Percentiles rank a stretch among this genome's conserved stretches.
Evolutionary conservation across 2,329 filamentous ascomycete species (phyloP).

Genomic region (Rutstroemia sp.): DNA sequence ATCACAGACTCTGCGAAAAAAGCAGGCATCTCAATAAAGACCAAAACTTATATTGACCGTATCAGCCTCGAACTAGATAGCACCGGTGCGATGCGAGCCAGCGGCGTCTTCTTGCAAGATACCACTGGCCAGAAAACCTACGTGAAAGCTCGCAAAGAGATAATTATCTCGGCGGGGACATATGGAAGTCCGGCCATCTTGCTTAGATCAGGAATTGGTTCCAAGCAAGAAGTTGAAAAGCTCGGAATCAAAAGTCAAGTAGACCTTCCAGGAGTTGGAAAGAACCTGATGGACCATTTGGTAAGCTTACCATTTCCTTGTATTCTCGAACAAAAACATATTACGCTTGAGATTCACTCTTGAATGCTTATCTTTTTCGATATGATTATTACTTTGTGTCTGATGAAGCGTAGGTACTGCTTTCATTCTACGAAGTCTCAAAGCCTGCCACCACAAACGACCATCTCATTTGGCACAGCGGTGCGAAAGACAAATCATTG

Average conservation of each 20-base stretch:
- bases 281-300: constrained; percentile 40
- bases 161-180: constrained; percentile 42
- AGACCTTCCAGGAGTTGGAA: constrained; percentile 41
- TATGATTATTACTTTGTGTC: background rate
- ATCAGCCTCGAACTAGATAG: background rate
- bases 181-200: constrained; percentile 46
- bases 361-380: background rate
- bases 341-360: background rate
- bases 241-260: constrained; percentile 37
- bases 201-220: constrained; percentile 43
- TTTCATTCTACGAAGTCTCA: background rate
- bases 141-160: constrained; percentile 30
- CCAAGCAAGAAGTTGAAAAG: constrained; percentile 34
- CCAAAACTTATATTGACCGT: background rate
- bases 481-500: background rate
- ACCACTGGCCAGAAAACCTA: constrained; percentile 4
- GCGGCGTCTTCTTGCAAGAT: background rate
- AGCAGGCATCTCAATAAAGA: background rate
- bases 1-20: background rate
- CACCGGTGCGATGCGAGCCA: background rate
- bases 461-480: background rate
- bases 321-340: background rate
- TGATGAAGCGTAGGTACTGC: background rate
- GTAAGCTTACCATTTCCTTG: background rate
- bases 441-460: background rate